Evolutionary conservation across 305 asterid genomes (phyloP).

Genomic region (Rubia peregrina): DNA sequence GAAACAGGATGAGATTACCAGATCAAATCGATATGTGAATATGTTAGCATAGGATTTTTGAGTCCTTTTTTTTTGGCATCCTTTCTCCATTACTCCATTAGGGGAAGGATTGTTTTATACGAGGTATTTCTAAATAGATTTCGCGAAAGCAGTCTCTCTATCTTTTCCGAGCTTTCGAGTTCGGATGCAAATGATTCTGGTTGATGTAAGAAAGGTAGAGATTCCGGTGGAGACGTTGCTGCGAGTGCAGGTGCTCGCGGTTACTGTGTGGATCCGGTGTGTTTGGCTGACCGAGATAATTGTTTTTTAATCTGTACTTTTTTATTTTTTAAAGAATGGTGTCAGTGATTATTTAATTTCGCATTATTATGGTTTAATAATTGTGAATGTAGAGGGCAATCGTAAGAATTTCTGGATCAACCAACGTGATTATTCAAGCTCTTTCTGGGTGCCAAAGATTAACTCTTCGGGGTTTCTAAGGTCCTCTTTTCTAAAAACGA

Average conservation of each 20-base stretch:
- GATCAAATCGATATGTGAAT: conserved; percentile 4
- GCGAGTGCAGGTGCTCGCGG: conserved; percentile 7
- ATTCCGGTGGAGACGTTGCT: conserved; percentile 15
- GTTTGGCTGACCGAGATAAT: conserved; percentile 24
- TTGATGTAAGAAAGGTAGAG: conserved; percentile 5
- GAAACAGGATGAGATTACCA: conserved; percentile 28
- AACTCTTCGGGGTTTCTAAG: background rate
- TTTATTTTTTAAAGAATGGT: background rate
- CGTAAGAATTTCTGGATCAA: conserved; percentile 7
- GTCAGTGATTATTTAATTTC: conserved; percentile 9
- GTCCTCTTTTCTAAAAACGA: background rate
- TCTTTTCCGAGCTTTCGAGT: background rate
- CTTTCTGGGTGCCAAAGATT: background rate
- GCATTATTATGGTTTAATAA: conserved; percentile 2
- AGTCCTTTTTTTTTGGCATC: conserved; percentile 1
- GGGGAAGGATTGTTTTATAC: conserved; percentile 9
- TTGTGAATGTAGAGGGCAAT: background rate
- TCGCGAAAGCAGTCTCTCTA: no score
- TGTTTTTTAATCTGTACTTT: conserved; percentile 1
- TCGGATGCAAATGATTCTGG: background rate
- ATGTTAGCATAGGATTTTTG: background rate
- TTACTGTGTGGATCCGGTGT: conserved; percentile 32
- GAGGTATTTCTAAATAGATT: background rate
- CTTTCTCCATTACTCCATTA: background rate
- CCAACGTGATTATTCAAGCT: background rate